A percentile compares a stretch with the other conserved stretches of the same genome.
Conservation (phyloP, 768 basidiomycete genomes). For the Lenzites betulinus region DNA sequence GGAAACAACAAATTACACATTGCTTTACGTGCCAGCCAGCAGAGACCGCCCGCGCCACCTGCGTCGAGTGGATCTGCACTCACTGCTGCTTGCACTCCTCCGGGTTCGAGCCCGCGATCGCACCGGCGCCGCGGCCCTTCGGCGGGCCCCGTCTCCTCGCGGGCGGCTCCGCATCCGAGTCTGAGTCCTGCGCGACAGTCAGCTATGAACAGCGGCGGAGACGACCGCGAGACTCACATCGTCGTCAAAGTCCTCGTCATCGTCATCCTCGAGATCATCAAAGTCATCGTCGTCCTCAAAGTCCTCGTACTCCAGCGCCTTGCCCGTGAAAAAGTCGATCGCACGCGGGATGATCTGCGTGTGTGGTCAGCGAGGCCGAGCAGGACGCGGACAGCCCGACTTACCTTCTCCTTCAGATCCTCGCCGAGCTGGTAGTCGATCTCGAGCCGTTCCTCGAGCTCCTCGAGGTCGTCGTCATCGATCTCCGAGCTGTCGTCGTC, state of each 20-base stretch:
- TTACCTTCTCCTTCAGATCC: slow-evolving; percentile 94
- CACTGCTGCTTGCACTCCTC: slow-evolving; percentile 95
- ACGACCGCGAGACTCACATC: slow-evolving; percentile 43
- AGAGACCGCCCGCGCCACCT: not conserved
- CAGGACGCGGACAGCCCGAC: slow-evolving; percentile 8
- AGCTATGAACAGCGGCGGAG: not conserved
- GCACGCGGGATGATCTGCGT: slow-evolving; percentile 89
- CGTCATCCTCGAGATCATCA: slow-evolving; percentile 57
- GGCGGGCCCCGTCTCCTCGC: slow-evolving; percentile 58
- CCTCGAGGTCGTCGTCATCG: slow-evolving; percentile 84
- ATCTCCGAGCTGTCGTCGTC: slow-evolving; percentile 74
- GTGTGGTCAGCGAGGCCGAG: not conserved
- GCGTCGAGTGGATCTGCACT: slow-evolving; percentile 14
- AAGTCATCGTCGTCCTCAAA: slow-evolving; percentile 60
- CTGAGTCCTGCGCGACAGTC: slow-evolving; percentile 54
- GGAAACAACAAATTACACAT: slow-evolving; percentile 11
- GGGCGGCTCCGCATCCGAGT: slow-evolving; percentile 68
- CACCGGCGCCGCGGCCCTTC: slow-evolving; percentile 51
- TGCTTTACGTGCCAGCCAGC: slow-evolving; percentile 16
- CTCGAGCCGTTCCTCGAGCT: slow-evolving; percentile 91
- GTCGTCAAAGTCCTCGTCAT: slow-evolving; percentile 60
- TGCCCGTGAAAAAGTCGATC: slow-evolving; percentile 96
- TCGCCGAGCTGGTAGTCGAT: slow-evolving; percentile 98
- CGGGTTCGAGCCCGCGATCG: slow-evolving; percentile 59
- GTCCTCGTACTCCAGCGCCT: slow-evolving; percentile 82